Percentiles rank a stretch among this genome's conserved stretches.
phyloP scores from a whole-genome alignment of 2,329 filamentous ascomycete species.

The Aurifilum marmelostoma region DNA sequence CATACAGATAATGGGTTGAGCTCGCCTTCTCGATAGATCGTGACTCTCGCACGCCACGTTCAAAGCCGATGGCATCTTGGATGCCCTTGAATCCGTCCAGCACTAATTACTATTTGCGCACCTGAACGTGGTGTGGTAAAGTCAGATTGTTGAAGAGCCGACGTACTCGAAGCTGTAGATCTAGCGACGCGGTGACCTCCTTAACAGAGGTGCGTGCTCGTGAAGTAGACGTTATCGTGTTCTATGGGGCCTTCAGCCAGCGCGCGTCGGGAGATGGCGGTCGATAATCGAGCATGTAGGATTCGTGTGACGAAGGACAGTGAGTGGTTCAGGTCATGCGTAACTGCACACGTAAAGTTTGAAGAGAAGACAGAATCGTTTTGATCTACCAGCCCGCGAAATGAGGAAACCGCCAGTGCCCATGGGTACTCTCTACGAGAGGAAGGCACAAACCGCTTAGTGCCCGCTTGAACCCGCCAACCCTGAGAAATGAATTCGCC shows the following conservation, averaged over 20 bases:
- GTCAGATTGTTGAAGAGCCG: slow-evolving; percentile 3
- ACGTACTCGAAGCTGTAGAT: slow-evolving; percentile 3
- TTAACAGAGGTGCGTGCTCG: neutral
- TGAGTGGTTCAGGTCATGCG: too few relatives aligned
- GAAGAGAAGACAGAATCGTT: neutral
- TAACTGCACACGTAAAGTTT: neutral
- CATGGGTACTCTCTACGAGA: neutral
- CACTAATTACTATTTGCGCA: neutral
- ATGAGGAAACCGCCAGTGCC: slow-evolving; percentile 6
- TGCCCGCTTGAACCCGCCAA: slow-evolving; percentile 3
- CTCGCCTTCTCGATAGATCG: slow-evolving; percentile 14
- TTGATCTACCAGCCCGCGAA: slow-evolving; percentile 14
- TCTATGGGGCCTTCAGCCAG: neutral
- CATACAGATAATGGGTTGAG: slow-evolving; percentile 22
- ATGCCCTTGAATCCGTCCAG: neutral
- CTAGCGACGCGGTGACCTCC: neutral
- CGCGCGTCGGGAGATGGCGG: neutral
- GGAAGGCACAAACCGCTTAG: slow-evolving; percentile 18
- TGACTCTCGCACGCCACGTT: slow-evolving; percentile 13
- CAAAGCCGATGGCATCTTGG: slow-evolving; percentile 15
- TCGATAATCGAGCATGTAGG: neutral
- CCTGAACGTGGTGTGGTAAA: neutral
- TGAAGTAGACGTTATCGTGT: slow-evolving; percentile 3
- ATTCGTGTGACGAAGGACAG: neutral
- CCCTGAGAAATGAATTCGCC: neutral